Evolutionary conservation across 805 yeast species (phyloP).

Genomic region (Cyberlindnera mycetangii): DNA sequence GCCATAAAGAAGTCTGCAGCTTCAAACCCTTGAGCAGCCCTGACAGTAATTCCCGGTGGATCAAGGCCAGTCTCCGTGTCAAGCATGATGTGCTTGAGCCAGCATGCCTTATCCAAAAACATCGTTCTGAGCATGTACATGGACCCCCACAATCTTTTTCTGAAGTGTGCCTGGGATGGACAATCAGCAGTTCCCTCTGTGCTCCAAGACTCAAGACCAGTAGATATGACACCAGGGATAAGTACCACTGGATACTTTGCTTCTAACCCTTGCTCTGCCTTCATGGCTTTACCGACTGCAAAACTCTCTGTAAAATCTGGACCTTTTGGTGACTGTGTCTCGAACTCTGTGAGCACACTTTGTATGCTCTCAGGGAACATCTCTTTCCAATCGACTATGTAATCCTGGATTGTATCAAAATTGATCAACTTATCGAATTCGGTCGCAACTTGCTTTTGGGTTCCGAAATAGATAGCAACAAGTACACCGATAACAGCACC

Average conservation of each 20-base stretch:
- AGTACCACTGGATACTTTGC: slow-evolving; percentile 78
- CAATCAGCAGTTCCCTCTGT: slow-evolving; percentile 72
- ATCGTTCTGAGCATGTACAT: slow-evolving; percentile 91
- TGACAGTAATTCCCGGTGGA: slow-evolving; percentile 73
- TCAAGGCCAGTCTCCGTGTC: slow-evolving; percentile 92
- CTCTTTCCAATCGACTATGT: slow-evolving; percentile 71
- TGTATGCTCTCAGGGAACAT: slow-evolving; percentile 65
- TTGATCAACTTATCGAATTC: slow-evolving; percentile 24
- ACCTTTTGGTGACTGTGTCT: slow-evolving; percentile 21
- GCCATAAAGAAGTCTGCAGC: slow-evolving; percentile 96
- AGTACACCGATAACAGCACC: slow-evolving; percentile 74
- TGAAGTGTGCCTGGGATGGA: slow-evolving; percentile 78
- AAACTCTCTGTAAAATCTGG: slow-evolving; percentile 74
- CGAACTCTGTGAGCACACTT: slow-evolving; percentile 55
- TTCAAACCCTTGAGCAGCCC: slow-evolving; percentile 96
- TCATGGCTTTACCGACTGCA: slow-evolving; percentile 76
- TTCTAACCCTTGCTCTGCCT: slow-evolving; percentile 44
- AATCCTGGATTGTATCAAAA: slow-evolving; percentile 51
- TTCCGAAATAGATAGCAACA: slow-evolving; percentile 61
- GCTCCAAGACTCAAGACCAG: slow-evolving; percentile 95
- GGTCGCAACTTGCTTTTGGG: slow-evolving; percentile 39
- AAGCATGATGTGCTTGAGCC: slow-evolving; percentile 88
- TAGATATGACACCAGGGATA: slow-evolving; percentile 95
- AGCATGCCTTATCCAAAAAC: slow-evolving; percentile 88
- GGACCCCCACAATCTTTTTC: slow-evolving; percentile 95